Evolutionary conservation across 192 early-diverging fungal genomes (phyloP).

Genomic region (Allomyces macrogynus): DNA sequence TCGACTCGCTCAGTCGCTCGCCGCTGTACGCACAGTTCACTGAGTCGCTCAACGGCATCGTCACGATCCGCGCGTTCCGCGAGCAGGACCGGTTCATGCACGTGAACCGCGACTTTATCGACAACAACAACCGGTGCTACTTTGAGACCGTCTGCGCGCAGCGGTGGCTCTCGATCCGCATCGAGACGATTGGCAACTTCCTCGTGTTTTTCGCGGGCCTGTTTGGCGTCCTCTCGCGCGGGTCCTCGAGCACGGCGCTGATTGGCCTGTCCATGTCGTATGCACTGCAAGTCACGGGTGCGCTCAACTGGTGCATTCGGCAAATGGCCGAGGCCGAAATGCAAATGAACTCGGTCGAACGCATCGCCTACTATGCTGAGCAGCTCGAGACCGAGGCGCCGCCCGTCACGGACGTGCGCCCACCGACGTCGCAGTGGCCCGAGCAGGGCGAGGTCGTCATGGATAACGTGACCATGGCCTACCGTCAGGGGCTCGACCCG

Average conservation of each 20-base stretch:
- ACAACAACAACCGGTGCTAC: conserved; percentile 59
- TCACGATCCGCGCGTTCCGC: conserved; percentile 73
- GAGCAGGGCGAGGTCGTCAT: conserved; percentile 25
- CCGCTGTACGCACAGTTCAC: conserved; percentile 67
- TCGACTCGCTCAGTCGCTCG: conserved; percentile 62
- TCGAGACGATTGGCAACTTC: conserved; percentile 56
- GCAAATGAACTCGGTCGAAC: conserved; percentile 35
- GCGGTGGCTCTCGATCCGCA: conserved; percentile 54
- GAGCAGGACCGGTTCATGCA: conserved; percentile 57
- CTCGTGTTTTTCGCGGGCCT: conserved; percentile 57
- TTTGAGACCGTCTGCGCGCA: conserved; percentile 50
- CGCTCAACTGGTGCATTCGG: conserved; percentile 60
- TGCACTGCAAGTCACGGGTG: conserved; percentile 54
- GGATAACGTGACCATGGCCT: conserved; percentile 24
- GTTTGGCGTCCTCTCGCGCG: conserved; percentile 43
- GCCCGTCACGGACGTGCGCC: neutral
- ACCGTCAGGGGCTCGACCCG: conserved; percentile 20
- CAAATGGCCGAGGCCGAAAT: conserved; percentile 54
- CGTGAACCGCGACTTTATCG: conserved; percentile 41
- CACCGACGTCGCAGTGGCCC: conserved; percentile 20
- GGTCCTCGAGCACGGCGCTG: conserved; percentile 33
- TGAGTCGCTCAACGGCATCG: conserved; percentile 54
- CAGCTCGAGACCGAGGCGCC: conserved; percentile 18
- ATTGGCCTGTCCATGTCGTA: conserved; percentile 66
- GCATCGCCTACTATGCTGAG: conserved; percentile 22